These are phyloP conservation scores for Coemansia sp. DNA, from an alignment of 192 early-diverging fungal genomes.

Conservation along the genomic window DNA sequence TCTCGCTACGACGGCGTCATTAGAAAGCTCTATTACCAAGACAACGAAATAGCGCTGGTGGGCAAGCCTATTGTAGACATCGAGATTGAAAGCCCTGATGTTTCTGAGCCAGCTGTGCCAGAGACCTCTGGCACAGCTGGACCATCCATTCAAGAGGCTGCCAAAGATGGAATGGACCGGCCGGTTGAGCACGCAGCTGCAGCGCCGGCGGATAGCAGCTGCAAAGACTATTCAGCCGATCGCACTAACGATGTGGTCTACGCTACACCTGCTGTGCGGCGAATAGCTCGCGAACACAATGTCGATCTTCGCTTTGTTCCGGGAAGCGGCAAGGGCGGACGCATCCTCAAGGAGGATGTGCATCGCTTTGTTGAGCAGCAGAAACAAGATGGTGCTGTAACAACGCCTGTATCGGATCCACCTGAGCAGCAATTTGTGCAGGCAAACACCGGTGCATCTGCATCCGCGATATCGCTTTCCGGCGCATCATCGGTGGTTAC, in stretches of 20 bases:
- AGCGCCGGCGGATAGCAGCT: background rate
- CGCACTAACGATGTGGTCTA: constrained; percentile 53
- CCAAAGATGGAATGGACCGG: too few relatives aligned
- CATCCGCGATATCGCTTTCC: constrained; percentile 23
- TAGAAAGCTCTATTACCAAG: constrained; percentile 73
- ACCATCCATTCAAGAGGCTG: too few relatives aligned
- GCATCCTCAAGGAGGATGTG: constrained; percentile 93
- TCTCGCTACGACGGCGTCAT: constrained; percentile 89
- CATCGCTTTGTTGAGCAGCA: constrained; percentile 35
- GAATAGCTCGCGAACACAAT: constrained; percentile 74
- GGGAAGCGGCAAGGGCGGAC: constrained; percentile 80
- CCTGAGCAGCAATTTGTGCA: constrained; percentile 37
- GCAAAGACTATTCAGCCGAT: constrained; percentile 21
- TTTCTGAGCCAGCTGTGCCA: background rate
- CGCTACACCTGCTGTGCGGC: constrained; percentile 86
- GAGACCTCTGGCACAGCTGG: too few relatives aligned
- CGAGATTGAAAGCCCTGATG: constrained; percentile 49
- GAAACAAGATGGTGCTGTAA: background rate
- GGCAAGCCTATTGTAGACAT: constrained; percentile 89
- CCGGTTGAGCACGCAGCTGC: too few relatives aligned
- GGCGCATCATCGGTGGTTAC: constrained; percentile 19
- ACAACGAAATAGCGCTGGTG: constrained; percentile 89
- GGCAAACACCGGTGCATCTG: constrained; percentile 18
- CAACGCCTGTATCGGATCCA: background rate
- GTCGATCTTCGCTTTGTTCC: constrained; percentile 71